These are phyloP conservation scores for Macroventuria anomochaeta DNA, from an alignment of 2,329 filamentous ascomycete species.

Conservation along the genomic window DNA sequence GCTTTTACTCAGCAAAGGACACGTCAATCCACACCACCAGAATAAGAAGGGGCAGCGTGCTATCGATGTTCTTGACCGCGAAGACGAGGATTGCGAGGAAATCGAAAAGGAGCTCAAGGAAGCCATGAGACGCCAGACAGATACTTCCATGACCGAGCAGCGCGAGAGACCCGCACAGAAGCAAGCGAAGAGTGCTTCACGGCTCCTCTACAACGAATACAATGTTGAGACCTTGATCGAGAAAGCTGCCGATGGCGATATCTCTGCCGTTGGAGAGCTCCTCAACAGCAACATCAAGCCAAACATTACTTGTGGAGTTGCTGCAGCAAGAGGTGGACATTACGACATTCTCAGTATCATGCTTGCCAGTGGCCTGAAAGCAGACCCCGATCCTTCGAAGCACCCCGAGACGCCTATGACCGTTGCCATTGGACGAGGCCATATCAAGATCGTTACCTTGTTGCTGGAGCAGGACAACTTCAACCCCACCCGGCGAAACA, in stretches of 20 bases:
- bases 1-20: constrained; percentile 78
- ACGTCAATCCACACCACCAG: constrained; percentile 84
- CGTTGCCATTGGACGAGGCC: constrained; percentile 87
- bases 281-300: constrained; percentile 60
- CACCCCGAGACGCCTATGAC: constrained; percentile 92
- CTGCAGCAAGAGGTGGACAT: constrained; percentile 90
- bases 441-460: constrained; percentile 82
- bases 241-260: constrained; percentile 58
- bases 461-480: constrained; percentile 79
- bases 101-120: constrained; percentile 76
- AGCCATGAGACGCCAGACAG: constrained; percentile 56
- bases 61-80: constrained; percentile 78
- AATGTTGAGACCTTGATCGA: constrained; percentile 57
- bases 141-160: constrained; percentile 60
- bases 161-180: constrained; percentile 30
- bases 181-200: constrained; percentile 49
- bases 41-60: constrained; percentile 95
- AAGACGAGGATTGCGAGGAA: constrained; percentile 78
- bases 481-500: constrained; percentile 77
- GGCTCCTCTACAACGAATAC: constrained; percentile 58
- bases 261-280: constrained; percentile 56
- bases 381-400: constrained; percentile 70
- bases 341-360: constrained; percentile 82
- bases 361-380: constrained; percentile 55
- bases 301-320: constrained; percentile 87